Base-by-base conservation (phyloP, 139 green algal genomes). In the Edaphochlamys debaryana region DNA sequence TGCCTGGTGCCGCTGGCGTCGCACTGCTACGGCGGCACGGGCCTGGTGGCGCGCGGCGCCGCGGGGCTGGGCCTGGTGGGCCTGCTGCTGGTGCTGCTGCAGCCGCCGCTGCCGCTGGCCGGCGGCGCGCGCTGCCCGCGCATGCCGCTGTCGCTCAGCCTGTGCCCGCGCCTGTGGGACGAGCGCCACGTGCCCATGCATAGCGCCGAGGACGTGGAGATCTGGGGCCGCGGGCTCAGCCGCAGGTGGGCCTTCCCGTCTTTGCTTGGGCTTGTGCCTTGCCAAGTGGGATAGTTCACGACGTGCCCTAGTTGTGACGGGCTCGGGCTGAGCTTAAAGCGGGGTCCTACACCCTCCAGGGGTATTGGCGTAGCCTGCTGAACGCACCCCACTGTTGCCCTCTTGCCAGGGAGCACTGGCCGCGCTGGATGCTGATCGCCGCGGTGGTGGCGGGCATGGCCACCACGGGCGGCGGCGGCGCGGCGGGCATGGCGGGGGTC, bases 91-190 rank as follows among this genome's bases (percentile, higher is more conserved):
- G 64, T 91, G 23, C 29, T 93, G 67, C 85, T 94, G 70, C 86
- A 93, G 67, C 97, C 97, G 38, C 96, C 97, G 23, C 82, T 99
- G 69, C 95, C 94, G 22, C 84, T 94, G n/a, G 63, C 80, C 30
- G 94, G 94, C 38, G 95, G 93, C 58, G 90, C 94, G 11, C 84
- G 87, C 64, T 98, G 95, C 86, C 95, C 95, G 2, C 71, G 87
- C 41, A 88, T 98, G 78, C 96, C 93, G 1, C 90, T 98, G 41
- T 89, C 91, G 13, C 90, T 98, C 42, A 89, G 91, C 11, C 88
- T 98, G 54, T 98, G 95, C 80, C 93, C 93, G 7, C 89, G 96
- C 13, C 87, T 99, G 37, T 99, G 96, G 96, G 95, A 99, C 79
- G 91, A 92, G 70, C 88, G 79, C 30, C 96, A 99, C 83, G 89